phyloP scores from a whole-genome alignment of 257 asterid species.

The Lycium ferocissimum region DNA sequence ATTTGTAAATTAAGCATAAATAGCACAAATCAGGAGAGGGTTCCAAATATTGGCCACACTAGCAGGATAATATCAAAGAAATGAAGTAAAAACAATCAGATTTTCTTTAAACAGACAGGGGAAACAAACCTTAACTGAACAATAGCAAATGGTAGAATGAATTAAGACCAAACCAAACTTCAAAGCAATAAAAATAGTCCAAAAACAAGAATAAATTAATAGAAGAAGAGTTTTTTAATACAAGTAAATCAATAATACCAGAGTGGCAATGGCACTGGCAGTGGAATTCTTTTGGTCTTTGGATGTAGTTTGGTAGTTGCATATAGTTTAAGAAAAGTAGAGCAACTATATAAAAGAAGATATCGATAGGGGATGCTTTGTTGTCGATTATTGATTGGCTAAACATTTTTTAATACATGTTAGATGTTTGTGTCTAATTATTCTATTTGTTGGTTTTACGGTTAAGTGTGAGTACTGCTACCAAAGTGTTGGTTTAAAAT shows the following conservation, averaged over 20 bases:
- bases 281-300: neutral
- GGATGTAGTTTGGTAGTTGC: neutral
- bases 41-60: conserved; percentile 1
- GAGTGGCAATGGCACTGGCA: neutral
- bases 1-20: neutral
- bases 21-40: neutral
- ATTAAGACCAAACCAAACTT: neutral
- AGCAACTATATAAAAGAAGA: neutral
- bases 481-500: neutral
- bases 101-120: neutral
- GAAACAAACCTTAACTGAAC: neutral
- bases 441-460: conserved; percentile 10
- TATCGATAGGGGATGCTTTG: neutral
- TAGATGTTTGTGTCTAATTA: neutral
- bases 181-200: neutral
- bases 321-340: no score
- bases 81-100: neutral
- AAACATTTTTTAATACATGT: neutral
- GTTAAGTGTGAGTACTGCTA: neutral
- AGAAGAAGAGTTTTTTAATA: neutral
- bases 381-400: neutral
- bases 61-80: neutral
- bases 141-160: neutral
- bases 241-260: neutral
- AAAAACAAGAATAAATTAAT: neutral